Conservation (phyloP, 2,329 filamentous ascomycete species). For the Xylaria sp. region DNA sequence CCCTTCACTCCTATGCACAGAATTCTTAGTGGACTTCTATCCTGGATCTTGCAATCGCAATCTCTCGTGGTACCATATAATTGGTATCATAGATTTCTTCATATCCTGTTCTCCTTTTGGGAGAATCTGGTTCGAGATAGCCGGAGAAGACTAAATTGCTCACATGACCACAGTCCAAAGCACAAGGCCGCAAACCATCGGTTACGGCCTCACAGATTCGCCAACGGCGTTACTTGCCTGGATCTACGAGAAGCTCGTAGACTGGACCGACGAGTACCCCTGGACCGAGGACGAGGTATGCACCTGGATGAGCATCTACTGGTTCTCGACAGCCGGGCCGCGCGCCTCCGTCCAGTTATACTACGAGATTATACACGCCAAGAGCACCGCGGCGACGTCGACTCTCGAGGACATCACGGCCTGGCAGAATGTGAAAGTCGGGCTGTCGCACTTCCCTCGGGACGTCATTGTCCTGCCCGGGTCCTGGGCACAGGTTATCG, state of each 20-base stretch:
- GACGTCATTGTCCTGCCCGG: slow-evolving; percentile 62
- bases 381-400: slow-evolving; percentile 64
- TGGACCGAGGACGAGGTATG: slow-evolving; percentile 82
- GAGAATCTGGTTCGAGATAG: too few species aligned
- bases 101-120: too few species aligned
- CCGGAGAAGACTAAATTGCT: background rate
- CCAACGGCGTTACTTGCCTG: slow-evolving; percentile 78
- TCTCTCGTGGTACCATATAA: background rate
- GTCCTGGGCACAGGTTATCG: slow-evolving; percentile 62
- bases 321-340: slow-evolving; percentile 75
- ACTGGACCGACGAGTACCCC: slow-evolving; percentile 77
- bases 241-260: slow-evolving; percentile 83
- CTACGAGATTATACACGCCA: slow-evolving; percentile 68
- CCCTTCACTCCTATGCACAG: background rate
- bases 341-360: slow-evolving; percentile 74
- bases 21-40: background rate
- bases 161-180: slow-evolving; percentile 58
- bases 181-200: slow-evolving; percentile 78
- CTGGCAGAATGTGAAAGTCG: slow-evolving; percentile 57
- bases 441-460: slow-evolving; percentile 61
- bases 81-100: background rate
- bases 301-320: slow-evolving; percentile 80
- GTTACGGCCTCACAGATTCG: slow-evolving; percentile 74
- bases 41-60: background rate
- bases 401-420: slow-evolving; percentile 24